Conservation (phyloP, 2,329 filamentous ascomycete genomes). For the Paecilomyces dactylethromorphus region DNA sequence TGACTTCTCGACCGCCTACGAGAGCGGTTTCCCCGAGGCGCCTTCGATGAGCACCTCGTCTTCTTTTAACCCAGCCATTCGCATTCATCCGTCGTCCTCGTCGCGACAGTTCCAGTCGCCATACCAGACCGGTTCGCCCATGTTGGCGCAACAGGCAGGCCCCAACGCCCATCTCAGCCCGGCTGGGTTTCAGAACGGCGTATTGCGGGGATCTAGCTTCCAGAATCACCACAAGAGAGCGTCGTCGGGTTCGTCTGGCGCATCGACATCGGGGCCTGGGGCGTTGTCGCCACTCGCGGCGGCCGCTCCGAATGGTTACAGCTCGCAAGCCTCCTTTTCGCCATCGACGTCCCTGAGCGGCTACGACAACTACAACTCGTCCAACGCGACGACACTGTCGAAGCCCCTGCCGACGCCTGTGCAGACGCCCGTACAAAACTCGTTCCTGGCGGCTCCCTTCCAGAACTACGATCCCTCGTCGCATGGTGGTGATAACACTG, state of each 20-base stretch:
- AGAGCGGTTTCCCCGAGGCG: constrained; percentile 26
- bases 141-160: constrained; percentile 34
- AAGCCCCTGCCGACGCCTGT: constrained; percentile 52
- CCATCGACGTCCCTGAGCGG: constrained; percentile 31
- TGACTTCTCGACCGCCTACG: constrained; percentile 17
- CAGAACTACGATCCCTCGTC: constrained; percentile 39
- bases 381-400: constrained; percentile 35
- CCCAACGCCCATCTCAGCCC: constrained; percentile 30
- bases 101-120: constrained; percentile 22
- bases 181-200: constrained; percentile 23
- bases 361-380: constrained; percentile 24
- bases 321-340: constrained; percentile 21
- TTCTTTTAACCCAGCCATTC: constrained; percentile 31
- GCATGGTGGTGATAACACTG: constrained; percentile 35
- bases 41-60: constrained; percentile 35
- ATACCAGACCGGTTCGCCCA: constrained; percentile 21
- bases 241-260: constrained; percentile 38
- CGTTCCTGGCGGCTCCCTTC: constrained; percentile 42
- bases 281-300: constrained; percentile 38
- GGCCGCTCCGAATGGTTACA: constrained; percentile 26
- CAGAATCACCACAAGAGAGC: constrained; percentile 30
- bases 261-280: constrained; percentile 28
- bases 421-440: constrained; percentile 48
- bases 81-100: constrained; percentile 25
- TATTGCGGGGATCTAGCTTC: constrained; percentile 11